These are phyloP conservation scores for Phaeosphaeriaceae sp. DNA, from an alignment of 2,329 filamentous ascomycete genomes.

Conservation along the genomic window DNA sequence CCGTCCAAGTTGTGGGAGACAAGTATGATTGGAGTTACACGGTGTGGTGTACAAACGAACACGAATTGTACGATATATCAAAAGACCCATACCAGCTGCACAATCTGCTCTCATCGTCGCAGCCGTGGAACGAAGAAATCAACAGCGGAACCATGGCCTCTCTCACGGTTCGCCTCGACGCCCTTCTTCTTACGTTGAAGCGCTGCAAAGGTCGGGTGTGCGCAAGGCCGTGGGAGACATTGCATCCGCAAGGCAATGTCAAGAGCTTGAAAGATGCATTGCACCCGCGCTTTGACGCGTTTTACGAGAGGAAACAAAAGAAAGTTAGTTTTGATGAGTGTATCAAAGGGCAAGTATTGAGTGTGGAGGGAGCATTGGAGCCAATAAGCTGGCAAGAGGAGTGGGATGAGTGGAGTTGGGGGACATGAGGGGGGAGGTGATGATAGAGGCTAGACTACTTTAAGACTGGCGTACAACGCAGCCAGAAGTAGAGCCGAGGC, in stretches of 20 bases:
- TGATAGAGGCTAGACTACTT: no score
- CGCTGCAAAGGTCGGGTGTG: conserved; percentile 64
- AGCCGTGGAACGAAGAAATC: conserved; percentile 37
- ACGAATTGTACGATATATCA: conserved; percentile 70
- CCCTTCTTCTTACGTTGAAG: conserved; percentile 66
- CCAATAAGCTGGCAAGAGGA: conserved; percentile 21
- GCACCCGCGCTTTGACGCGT: conserved; percentile 55
- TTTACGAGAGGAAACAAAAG: conserved; percentile 59
- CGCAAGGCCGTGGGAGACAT: conserved; percentile 61
- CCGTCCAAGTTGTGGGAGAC: conserved; percentile 59
- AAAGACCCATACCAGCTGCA: conserved; percentile 38
- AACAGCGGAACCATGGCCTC: conserved; percentile 12
- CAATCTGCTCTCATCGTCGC: conserved; percentile 19
- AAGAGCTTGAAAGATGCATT: conserved; percentile 60
- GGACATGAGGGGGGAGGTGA: conserved; percentile 8
- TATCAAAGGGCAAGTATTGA: conserved; percentile 62
- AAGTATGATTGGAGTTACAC: conserved; percentile 69
- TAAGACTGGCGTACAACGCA: no score
- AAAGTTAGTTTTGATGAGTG: conserved; percentile 63
- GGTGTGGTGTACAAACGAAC: conserved; percentile 73
- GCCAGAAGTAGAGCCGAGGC: no score
- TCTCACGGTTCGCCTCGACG: conserved; percentile 52
- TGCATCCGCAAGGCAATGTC: conserved; percentile 63
- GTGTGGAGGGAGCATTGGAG: conserved; percentile 57
- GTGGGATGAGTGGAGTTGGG: conserved; percentile 26